Conservation (phyloP, 139 green algal genomes). For the Micractinium sp. region DNA sequence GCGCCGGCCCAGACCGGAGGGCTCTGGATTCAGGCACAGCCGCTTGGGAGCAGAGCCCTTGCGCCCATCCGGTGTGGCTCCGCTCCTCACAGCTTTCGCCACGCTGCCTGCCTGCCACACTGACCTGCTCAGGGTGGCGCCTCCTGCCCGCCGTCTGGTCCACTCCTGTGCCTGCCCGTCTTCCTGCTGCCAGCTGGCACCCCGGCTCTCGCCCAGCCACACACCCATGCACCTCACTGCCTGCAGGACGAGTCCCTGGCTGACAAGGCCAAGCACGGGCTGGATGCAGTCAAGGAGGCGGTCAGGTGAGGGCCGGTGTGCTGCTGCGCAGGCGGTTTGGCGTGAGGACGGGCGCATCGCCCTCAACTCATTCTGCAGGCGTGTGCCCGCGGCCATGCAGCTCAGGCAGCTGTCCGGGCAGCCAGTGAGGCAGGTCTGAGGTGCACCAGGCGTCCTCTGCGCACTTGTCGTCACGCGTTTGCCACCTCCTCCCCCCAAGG, state of each 20-base stretch:
- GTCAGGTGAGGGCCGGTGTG: not conserved
- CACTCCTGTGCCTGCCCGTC: not conserved
- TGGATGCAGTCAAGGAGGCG: not conserved
- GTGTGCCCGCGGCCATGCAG: too few species aligned
- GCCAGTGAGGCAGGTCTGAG: not conserved
- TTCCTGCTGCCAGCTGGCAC: too few species aligned
- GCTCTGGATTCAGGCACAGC: not conserved
- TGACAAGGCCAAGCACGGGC: conserved; percentile 39
- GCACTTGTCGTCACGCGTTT: too few species aligned
- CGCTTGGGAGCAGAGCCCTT: not conserved
- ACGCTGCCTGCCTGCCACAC: not conserved
- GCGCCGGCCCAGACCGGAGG: not conserved
- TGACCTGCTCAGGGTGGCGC: not conserved
- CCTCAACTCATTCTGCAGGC: too few species aligned
- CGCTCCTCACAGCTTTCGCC: not conserved
- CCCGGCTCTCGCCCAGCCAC: too few species aligned
- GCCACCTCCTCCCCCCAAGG: not conserved
- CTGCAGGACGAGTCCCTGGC: conserved; percentile 41
- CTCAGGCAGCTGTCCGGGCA: not conserved
- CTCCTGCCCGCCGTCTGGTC: not conserved
- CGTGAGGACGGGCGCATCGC: too few species aligned
- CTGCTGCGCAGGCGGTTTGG: too few species aligned
- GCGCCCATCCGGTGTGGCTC: not conserved
- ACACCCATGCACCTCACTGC: not conserved
- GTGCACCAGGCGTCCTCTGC: not conserved